Conservation (phyloP, 495 filamentous ascomycete genomes). For the Aspergillus steynii region DNA sequence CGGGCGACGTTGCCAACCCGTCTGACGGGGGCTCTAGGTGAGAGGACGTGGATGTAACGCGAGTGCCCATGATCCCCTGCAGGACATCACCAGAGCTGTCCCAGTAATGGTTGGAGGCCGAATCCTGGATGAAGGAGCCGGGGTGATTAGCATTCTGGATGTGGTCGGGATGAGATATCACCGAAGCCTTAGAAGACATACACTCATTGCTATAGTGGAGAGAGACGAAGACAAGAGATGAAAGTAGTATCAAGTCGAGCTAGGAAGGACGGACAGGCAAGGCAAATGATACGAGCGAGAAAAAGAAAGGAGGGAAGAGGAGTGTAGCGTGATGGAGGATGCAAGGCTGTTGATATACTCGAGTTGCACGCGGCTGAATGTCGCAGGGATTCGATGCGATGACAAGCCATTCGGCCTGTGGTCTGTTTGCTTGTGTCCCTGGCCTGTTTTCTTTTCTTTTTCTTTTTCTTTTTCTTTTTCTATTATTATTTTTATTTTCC, state of each 20-base stretch:
- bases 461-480: constrained; percentile 3
- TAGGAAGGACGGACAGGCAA: no score
- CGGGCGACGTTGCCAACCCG: constrained; percentile 17
- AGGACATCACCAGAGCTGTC: constrained; percentile 34
- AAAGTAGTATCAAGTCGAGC: no score
- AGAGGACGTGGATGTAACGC: constrained; percentile 18
- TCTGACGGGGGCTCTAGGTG: constrained; percentile 19
- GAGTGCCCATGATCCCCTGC: constrained; percentile 35
- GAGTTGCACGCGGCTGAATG: neutral
- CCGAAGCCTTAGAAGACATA: constrained; percentile 9
- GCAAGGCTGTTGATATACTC: constrained; percentile 1
- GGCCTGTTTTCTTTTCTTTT: constrained; percentile 1
- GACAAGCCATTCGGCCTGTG: neutral
- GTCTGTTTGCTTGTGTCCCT: neutral
- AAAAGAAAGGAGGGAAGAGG: neutral
- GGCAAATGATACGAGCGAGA: neutral
- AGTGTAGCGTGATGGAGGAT: neutral
- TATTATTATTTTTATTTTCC: neutral
- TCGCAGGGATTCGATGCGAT: neutral
- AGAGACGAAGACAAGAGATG: neutral
- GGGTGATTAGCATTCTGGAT: no score
- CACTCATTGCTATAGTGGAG: constrained; percentile 8
- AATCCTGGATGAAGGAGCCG: no score
- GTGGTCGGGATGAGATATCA: neutral
- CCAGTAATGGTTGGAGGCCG: constrained; percentile 25